Evolutionary conservation across 2,329 filamentous ascomycete genomes (phyloP).

Genomic region (Cadophora gregata): DNA sequence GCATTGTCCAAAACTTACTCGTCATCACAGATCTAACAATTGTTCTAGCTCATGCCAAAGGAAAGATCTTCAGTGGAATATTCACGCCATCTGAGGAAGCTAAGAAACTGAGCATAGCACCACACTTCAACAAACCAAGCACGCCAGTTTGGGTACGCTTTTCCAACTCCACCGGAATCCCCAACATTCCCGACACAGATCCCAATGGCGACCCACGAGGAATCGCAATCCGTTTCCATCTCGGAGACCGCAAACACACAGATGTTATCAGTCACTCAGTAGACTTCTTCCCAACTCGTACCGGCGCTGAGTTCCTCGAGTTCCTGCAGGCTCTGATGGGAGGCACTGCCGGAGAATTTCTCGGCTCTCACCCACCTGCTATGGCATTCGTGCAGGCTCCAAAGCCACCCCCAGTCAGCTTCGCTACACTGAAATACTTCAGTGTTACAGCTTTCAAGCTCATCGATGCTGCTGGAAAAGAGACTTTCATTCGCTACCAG

Average conservation of each 20-base stretch:
- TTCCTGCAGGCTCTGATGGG: constrained; percentile 52
- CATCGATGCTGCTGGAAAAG: constrained; percentile 48
- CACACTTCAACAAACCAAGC: constrained; percentile 53
- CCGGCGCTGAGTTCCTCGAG: constrained; percentile 57
- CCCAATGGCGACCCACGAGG: constrained; percentile 55
- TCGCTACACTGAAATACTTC: constrained; percentile 55
- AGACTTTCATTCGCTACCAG: constrained; percentile 55
- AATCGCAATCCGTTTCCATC: constrained; percentile 55
- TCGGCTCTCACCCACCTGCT: constrained; percentile 54
- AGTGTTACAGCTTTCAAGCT: constrained; percentile 57
- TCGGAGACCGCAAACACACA: constrained; percentile 56
- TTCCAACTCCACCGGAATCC: constrained; percentile 57
- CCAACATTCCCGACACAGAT: constrained; percentile 55
- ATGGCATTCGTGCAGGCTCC: constrained; percentile 54
- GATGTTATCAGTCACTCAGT: constrained; percentile 62
- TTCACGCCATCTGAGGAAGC: constrained; percentile 56
- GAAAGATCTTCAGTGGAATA: constrained; percentile 56
- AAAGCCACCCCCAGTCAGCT: constrained; percentile 56
- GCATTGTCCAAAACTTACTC: background rate
- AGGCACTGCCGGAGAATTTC: constrained; percentile 48
- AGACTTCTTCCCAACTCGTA: constrained; percentile 57
- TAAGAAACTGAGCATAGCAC: constrained; percentile 51
- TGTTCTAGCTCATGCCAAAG: constrained; percentile 58
- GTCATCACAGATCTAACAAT: background rate
- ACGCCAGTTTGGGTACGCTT: constrained; percentile 55